A percentile compares a stretch with the other conserved stretches of the same genome.
Evolutionary conservation across 2,329 filamentous ascomycete species (phyloP).

Genomic region (Penicillium sp.): DNA sequence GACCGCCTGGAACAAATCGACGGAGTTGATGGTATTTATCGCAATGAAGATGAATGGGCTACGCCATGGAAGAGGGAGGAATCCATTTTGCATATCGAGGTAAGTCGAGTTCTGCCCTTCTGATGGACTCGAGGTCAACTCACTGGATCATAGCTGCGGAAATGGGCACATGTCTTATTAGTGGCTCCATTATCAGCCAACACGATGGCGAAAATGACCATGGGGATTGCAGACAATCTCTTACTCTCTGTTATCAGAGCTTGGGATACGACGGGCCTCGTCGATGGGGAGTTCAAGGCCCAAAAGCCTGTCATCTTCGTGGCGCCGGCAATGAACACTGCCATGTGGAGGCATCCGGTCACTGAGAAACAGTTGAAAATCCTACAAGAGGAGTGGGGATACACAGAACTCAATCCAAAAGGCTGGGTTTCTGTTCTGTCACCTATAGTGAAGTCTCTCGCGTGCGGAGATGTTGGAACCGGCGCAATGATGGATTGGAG

Average conservation of each 20-base stretch:
- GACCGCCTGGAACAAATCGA: conserved; percentile 57
- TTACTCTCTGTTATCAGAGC: conserved; percentile 72
- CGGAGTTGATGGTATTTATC: conserved; percentile 77
- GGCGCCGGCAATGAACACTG: conserved; percentile 81
- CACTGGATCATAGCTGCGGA: conserved; percentile 52
- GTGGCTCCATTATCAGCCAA: conserved; percentile 83
- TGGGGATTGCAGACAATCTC: conserved; percentile 75
- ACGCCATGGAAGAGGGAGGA: conserved; percentile 73
- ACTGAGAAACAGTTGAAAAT: conserved; percentile 69
- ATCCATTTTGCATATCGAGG: conserved; percentile 84
- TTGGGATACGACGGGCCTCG: conserved; percentile 73
- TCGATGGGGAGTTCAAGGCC: conserved; percentile 45
- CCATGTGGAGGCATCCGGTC: conserved; percentile 85
- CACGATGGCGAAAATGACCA: conserved; percentile 76
- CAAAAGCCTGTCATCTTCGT: conserved; percentile 68
- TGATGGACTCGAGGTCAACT: not conserved
- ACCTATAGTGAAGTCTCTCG: conserved; percentile 73
- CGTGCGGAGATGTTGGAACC: conserved; percentile 78
- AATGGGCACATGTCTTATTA: conserved; percentile 77
- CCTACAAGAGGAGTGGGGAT: conserved; percentile 73
- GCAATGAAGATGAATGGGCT: conserved; percentile 82
- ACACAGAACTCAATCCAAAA: conserved; percentile 34
- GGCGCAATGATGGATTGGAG: conserved; percentile 83
- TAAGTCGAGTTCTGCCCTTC: not conserved
- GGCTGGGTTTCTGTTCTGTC: conserved; percentile 69